Evolutionary conservation across 78 protist species (phyloP), one percentile per base, ranked within the genome.

Genomic region (Dictyostelium purpureum): DNA sequence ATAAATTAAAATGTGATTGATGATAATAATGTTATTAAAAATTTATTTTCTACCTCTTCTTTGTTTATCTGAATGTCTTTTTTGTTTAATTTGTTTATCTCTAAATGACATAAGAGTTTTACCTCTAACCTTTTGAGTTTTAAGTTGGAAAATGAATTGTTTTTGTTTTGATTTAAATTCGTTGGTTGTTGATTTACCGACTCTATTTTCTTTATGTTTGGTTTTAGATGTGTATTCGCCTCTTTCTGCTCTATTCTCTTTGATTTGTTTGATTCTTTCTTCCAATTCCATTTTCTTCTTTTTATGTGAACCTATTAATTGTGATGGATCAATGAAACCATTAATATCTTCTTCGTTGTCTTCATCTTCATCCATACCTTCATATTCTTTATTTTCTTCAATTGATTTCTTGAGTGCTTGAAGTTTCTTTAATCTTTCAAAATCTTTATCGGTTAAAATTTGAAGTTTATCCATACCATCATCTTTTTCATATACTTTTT

Each of bases 231-330:
- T 66, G 49, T 73, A 90, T 14, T 81, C 89, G 31, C 66, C 90
- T 56, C 94, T 69, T 45, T 65, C 94, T 21, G 67, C 95, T 61
- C 95, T 77, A 76, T 89, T 89, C 26, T 71, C 85, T 70, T 52
- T 40, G 6, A 75, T 59, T 31, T 37, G 5, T 16, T 45, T 51
- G 2, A 89, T 43, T 79, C 94, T 79, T 65, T 89, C 94, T 31
- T 42, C 52, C 59, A 28, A 21, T 3, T 43, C n/a, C 3, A 11
- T 52, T 51, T 42, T 77, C 77, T 57, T 73, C 37, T 47, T 69
- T 87, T 89, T 89, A 63, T 73, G 79, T 35, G 38, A 11, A 31
- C 87, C 87, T 2, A 21, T 6, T 19, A 88, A 59, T 69, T 70
- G 65, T 18, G 40, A 45, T 54, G 85, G 67, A 45, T 28, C 38